Base-by-base conservation (phyloP, 306 rosid species). In the Medicago lupulina region DNA sequence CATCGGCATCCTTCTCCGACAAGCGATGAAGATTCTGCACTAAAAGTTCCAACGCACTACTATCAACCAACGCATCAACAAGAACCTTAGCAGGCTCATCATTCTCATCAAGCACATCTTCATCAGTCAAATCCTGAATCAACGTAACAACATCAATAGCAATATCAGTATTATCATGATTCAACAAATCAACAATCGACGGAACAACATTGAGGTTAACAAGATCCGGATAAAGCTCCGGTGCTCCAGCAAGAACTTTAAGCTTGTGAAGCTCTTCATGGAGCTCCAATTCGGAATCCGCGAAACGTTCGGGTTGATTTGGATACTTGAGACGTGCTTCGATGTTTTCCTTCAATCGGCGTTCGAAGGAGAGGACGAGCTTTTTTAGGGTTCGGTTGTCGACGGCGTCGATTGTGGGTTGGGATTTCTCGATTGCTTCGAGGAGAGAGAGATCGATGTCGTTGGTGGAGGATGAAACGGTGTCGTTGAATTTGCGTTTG, bases 231-330 rank as follows among this genome's bases (percentile, higher is more conserved):
- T 91, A 94, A 0, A 94, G 91, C 39, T 94, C 98, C 4, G 98
- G 98, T 7, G 87, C 94, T 31, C 96, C 96, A 47, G 98, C 94
- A 65, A 94, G 97, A 39, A 88, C 78, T 44, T 86, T 88, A 77
- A 94, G 96, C 77, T 90, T 89, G 49, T 89, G 94, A 0, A 94
- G 89, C 77, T 94, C 98, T 12, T 94, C 98, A 53, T 94, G 97
- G 80, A 94, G 98, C 23, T 91, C 97, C 39, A 94, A 25, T 73
- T 94, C 98, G 11, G 98, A 94, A 74, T 94, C 98, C 67, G 97
- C 93, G 38, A 94, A 94, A 1, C 93, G 93, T 3, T 91, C 96
- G 34, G 98, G 98, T 17, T 94, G 94, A 76, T 88, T 86, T 1
- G 96, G 91, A 80, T 88, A 89, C 74, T 94, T 94, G 81, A 94